Conservation (phyloP, 768 basidiomycete species). For the Crepidotus variabilis region DNA sequence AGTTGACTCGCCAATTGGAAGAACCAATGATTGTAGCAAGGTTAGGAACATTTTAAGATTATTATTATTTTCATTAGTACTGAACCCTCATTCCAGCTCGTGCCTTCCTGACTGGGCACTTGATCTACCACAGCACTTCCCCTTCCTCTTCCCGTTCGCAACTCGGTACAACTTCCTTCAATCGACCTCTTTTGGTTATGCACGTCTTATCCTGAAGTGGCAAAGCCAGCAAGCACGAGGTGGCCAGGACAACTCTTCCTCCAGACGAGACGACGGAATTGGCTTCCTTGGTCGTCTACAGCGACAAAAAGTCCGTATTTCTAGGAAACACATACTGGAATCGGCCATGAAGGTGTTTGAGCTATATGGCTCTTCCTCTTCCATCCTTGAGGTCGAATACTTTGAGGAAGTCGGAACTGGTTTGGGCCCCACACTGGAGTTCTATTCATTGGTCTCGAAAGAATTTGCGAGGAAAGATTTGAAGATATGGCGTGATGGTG, state of each 20-base stretch:
- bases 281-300: conserved; percentile 90
- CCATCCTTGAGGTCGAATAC: conserved; percentile 96
- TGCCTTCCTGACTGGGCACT: conserved; percentile 97
- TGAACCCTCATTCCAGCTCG: conserved; percentile 46
- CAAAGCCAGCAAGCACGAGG: conserved; percentile 79
- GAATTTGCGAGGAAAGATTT: conserved; percentile 90
- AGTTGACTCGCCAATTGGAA: conserved; percentile 94
- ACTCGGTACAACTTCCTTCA: conserved; percentile 97
- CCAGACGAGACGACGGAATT: conserved; percentile 82
- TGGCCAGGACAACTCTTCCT: conserved; percentile 58
- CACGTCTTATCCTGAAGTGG: conserved; percentile 92
- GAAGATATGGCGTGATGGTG: conserved; percentile 90
- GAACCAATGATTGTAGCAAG: conserved; percentile 99
- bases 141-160: conserved; percentile 98
- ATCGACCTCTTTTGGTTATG: conserved; percentile 96
- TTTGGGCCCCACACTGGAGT: conserved; percentile 94
- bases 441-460: conserved; percentile 94
- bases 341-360: conserved; percentile 96
- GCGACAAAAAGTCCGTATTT: conserved; percentile 95
- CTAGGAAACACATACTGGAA: conserved; percentile 90
- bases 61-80: neutral
- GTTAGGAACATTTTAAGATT: conserved; percentile 36
- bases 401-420: conserved; percentile 99
- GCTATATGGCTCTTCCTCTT: conserved; percentile 91
- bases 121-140: conserved; percentile 93